Percentiles rank a stretch among this genome's conserved stretches.
Evolutionary conservation across 441 rosid genomes (phyloP).

Genomic region (Theobroma grandiflorum): DNA sequence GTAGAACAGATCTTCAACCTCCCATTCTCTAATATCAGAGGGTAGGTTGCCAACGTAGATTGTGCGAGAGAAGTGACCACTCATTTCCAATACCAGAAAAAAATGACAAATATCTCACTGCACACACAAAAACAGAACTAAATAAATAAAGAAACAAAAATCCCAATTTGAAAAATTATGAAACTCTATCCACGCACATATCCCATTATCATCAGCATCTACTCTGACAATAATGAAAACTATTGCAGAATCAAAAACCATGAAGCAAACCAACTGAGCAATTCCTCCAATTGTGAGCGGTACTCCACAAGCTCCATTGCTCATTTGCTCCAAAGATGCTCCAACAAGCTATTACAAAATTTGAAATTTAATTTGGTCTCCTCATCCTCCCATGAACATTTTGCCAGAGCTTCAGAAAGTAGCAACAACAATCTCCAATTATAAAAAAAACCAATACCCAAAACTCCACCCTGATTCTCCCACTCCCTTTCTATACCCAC

Average conservation of each 20-base stretch:
- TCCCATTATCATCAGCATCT: constrained; percentile 40
- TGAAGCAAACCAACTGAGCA: constrained; percentile 95
- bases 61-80: constrained; percentile 94
- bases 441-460: constrained; percentile 59
- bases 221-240: constrained; percentile 33
- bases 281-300: constrained; percentile 78
- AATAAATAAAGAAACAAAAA: constrained; percentile 35
- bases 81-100: constrained; percentile 60
- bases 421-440: constrained; percentile 82
- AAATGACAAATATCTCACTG: constrained; percentile 46
- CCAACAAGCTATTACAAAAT: constrained; percentile 77
- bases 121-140: constrained; percentile 38
- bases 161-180: constrained; percentile 18
- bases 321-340: constrained; percentile 87
- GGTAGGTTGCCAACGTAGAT: constrained; percentile 98
- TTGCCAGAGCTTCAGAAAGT: constrained; percentile 69
- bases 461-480: constrained; percentile 81
- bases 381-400: constrained; percentile 61
- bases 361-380: constrained; percentile 68
- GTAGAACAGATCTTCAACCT: constrained; percentile 92
- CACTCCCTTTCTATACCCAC: constrained; percentile 92
- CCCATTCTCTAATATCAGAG: constrained; percentile 80
- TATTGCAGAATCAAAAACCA: constrained; percentile 54
- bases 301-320: constrained; percentile 99
- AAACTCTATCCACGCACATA: constrained; percentile 35